Percentiles rank a stretch among this genome's conserved stretches.
Evolutionary conservation across 306 rosid species (phyloP).

Genomic region (Fragaria vesca): DNA sequence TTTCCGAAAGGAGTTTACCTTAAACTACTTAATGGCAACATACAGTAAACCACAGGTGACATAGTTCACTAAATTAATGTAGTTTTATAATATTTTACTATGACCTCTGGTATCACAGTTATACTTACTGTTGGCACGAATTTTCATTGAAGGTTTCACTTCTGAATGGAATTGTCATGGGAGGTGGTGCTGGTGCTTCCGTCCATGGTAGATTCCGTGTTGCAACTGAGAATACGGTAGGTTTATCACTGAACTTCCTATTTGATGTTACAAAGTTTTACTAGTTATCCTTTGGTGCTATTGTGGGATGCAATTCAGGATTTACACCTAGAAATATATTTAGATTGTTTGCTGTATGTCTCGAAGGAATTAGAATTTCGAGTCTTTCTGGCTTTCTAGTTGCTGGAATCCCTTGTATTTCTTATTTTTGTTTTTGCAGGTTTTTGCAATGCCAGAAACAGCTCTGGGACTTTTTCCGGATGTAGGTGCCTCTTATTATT

Average conservation of each 20-base stretch:
- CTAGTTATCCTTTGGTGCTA: not conserved
- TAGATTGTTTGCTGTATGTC: not conserved
- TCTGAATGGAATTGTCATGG: slow-evolving; percentile 92
- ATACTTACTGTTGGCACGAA: slow-evolving; percentile 22
- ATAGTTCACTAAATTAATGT: not conserved
- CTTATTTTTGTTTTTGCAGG: slow-evolving; percentile 48
- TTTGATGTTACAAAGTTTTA: not conserved
- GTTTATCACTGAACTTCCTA: slow-evolving; percentile 3
- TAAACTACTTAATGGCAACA: slow-evolving; percentile 87
- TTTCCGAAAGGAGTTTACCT: slow-evolving; percentile 53
- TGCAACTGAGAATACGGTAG: slow-evolving; percentile 86
- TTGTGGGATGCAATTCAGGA: not conserved
- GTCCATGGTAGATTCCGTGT: slow-evolving; percentile 86
- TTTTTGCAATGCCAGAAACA: slow-evolving; percentile 98
- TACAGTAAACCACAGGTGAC: slow-evolving; percentile 88
- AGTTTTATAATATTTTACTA: not conserved
- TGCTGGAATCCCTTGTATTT: not conserved
- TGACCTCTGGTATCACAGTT: not conserved
- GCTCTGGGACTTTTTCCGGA: slow-evolving; percentile 96
- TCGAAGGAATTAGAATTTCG: not conserved
- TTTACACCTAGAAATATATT: not conserved
- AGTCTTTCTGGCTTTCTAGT: not conserved
- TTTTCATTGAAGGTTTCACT: slow-evolving; percentile 69
- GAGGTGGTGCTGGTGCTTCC: slow-evolving; percentile 97
- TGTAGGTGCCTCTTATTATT: slow-evolving; percentile 82